Evolutionary conservation across 2,329 filamentous ascomycete genomes (phyloP).

Genomic region (Pseudogymnoascus sp.): DNA sequence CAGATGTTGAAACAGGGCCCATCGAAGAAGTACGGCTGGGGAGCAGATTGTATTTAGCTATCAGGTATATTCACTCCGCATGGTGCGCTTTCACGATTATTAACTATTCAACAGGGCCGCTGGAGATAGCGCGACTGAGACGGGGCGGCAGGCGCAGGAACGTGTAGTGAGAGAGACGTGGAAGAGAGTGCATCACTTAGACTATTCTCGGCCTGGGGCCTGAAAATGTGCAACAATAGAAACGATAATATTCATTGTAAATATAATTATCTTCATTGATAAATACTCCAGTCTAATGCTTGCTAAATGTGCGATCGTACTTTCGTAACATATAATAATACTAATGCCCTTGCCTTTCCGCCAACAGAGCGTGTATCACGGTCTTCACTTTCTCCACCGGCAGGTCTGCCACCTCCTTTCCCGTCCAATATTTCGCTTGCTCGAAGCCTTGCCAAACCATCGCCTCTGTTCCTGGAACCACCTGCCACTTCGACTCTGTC

Average conservation of each 20-base stretch:
- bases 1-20: conserved; percentile 44
- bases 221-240: conserved; percentile 22
- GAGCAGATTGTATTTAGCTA: conserved; percentile 63
- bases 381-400: conserved; percentile 54
- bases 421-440: conserved; percentile 61
- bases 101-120: conserved; percentile 46
- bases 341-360: conserved; percentile 4
- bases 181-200: conserved; percentile 57
- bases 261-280: not conserved
- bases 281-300: conserved; percentile 1
- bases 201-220: conserved; percentile 59
- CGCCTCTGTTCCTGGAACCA: conserved; percentile 69
- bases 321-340: conserved; percentile 4
- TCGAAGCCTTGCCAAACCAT: conserved; percentile 72
- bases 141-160: conserved; percentile 60
- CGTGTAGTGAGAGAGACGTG: conserved; percentile 66
- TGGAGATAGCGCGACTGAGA: conserved; percentile 53
- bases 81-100: not conserved
- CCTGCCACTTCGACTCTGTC: conserved; percentile 58
- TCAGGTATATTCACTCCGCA: conserved; percentile 40
- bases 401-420: conserved; percentile 48
- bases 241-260: not conserved
- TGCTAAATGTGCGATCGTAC: not conserved
- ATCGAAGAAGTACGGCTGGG: conserved; percentile 58
- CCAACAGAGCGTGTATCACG: conserved; percentile 30